These are phyloP conservation scores for Cytospora mali DNA, from an alignment of 2,329 filamentous ascomycete species.

Conservation along the genomic window DNA sequence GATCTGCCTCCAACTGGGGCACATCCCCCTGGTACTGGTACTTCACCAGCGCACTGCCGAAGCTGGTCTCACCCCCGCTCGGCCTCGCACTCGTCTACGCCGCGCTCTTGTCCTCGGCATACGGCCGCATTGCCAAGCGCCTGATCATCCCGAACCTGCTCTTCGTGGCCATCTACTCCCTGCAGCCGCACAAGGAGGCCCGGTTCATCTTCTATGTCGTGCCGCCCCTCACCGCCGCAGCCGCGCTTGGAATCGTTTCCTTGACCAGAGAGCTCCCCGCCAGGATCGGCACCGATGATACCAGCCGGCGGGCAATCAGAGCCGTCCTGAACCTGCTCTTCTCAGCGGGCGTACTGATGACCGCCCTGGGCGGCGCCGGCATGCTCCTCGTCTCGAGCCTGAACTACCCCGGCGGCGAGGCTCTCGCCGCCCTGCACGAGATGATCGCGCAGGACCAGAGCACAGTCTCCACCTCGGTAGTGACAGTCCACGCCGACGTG, in stretches of 20 bases:
- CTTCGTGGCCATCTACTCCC: conserved; percentile 80
- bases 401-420: conserved; percentile 92
- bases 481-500: conserved; percentile 64
- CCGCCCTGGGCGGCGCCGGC: conserved; percentile 62
- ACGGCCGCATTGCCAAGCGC: conserved; percentile 45
- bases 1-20: conserved; percentile 85
- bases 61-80: conserved; percentile 80
- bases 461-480: conserved; percentile 37
- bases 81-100: conserved; percentile 59
- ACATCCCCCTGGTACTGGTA: conserved; percentile 86
- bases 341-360: conserved; percentile 58
- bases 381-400: conserved; percentile 81
- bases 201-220: conserved; percentile 91
- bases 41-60: conserved; percentile 77
- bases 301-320: conserved; percentile 48
- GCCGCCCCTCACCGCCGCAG: conserved; percentile 76
- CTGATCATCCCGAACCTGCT: conserved; percentile 67
- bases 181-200: conserved; percentile 94
- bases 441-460: conserved; percentile 39
- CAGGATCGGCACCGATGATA: conserved; percentile 13
- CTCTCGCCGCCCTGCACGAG: conserved; percentile 59
- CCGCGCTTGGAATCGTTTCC: conserved; percentile 72
- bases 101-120: conserved; percentile 53
- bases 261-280: conserved; percentile 52
- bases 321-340: conserved; percentile 53